Conservation (phyloP, 2,329 filamentous ascomycete species). For the Aureobasidium sp. region DNA sequence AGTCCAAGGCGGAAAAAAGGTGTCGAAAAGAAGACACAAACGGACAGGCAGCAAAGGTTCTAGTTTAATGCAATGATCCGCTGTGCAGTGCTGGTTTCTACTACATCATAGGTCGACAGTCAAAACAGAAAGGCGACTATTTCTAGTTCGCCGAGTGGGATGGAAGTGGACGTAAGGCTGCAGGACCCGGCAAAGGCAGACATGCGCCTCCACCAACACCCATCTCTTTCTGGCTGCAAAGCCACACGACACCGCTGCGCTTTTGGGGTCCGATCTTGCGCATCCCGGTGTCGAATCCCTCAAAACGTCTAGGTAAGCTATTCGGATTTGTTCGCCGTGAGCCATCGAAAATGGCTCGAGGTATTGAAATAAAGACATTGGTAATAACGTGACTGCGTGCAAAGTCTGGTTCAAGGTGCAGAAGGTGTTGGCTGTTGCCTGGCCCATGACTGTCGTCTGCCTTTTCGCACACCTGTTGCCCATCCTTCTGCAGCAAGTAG, state of each 20-base stretch:
- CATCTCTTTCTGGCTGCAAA: neutral
- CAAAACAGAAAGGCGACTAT: neutral
- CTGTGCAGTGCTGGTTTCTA: neutral
- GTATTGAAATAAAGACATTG: neutral
- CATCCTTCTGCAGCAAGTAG: neutral
- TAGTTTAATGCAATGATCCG: neutral
- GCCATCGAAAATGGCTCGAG: neutral
- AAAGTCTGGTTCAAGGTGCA: neutral
- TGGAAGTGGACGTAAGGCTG: neutral
- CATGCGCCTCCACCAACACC: neutral
- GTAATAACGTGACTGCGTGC: neutral
- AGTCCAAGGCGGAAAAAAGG: neutral
- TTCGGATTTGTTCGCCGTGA: neutral
- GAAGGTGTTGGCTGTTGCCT: conserved; percentile 7
- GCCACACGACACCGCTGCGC: neutral
- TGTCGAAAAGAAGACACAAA: too few species aligned
- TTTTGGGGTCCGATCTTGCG: neutral
- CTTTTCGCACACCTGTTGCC: neutral
- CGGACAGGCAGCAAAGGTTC: too few species aligned
- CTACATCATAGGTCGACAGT: neutral
- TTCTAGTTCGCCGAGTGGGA: neutral
- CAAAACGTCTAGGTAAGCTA: neutral
- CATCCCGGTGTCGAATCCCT: neutral
- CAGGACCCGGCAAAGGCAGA: neutral
- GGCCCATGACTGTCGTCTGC: neutral